Conservation (phyloP, 2,329 filamentous ascomycete species). For the Colletotrichum nymphaeae region DNA sequence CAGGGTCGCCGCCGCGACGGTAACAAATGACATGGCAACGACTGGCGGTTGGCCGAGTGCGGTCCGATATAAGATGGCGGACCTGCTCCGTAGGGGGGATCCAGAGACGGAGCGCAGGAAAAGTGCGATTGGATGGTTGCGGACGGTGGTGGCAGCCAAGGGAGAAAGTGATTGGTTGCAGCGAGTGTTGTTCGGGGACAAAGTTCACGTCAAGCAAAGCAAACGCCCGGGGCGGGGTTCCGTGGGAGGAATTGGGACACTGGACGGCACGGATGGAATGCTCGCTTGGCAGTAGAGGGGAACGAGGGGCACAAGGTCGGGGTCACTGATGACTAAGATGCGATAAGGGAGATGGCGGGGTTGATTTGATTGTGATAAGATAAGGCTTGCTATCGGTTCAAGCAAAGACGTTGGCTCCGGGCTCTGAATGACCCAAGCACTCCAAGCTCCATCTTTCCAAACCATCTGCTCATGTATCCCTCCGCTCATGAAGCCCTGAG, state of each 20-base stretch:
- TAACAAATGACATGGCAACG: constrained; percentile 44
- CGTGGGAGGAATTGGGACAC: background rate
- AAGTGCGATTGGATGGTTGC: background rate
- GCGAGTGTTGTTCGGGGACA: background rate
- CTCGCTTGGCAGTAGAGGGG: background rate
- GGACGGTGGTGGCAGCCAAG: background rate
- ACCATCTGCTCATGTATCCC: background rate
- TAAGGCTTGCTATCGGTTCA: background rate
- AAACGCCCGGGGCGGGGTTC: background rate
- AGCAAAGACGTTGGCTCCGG: background rate
- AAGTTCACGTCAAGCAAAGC: background rate
- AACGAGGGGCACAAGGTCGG: background rate
- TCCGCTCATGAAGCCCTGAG: background rate
- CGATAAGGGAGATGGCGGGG: background rate
- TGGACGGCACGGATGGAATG: too few species aligned
- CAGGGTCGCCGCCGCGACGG: constrained; percentile 49
- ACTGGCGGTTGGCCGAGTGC: background rate
- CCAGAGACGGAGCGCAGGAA: background rate
- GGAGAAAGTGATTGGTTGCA: background rate
- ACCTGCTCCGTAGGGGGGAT: too few species aligned
- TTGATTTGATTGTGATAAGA: background rate
- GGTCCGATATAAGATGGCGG: background rate
- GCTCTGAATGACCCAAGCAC: too few species aligned
- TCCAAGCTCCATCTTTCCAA: too few species aligned
- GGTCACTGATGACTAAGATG: background rate